Conservation (phyloP, 2,329 filamentous ascomycete genomes). For the Beauveria sp. region DNA sequence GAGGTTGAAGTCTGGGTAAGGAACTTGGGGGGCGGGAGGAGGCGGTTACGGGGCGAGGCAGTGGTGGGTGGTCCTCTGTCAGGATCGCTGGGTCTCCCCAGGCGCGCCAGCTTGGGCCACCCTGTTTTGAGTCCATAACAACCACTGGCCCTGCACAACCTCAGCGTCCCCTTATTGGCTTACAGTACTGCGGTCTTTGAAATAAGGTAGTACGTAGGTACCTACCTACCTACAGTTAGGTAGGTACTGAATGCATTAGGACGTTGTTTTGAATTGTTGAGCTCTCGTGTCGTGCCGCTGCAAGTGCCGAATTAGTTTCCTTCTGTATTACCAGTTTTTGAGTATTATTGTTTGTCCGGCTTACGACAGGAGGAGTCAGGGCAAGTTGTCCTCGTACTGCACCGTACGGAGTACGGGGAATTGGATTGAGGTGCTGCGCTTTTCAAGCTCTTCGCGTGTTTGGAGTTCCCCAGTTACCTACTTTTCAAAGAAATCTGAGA, state of each 20-base stretch:
- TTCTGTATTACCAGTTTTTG: no score
- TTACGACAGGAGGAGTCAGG: no score
- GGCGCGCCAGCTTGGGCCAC: slow-evolving; percentile 3
- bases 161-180: not conserved
- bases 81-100: slow-evolving; percentile 3
- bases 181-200: no score
- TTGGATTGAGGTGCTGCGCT: not conserved
- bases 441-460: not conserved
- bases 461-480: not conserved
- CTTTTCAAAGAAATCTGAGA: no score
- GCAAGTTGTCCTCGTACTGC: no score
- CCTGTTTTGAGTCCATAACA: not conserved
- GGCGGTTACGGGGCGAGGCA: slow-evolving; percentile 4
- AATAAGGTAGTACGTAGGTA: no score
- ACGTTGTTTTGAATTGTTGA: not conserved
- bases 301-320: no score
- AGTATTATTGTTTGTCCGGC: no score
- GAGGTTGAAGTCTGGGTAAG: slow-evolving; percentile 8
- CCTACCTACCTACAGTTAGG: no score
- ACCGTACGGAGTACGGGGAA: no score
- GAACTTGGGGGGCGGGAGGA: slow-evolving; percentile 8
- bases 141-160: not conserved
- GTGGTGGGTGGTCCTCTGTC: not conserved
- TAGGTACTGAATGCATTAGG: no score
- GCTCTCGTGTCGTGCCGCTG: not conserved